Evolutionary conservation across 257 asterid genomes (phyloP).

Genomic region (Solanum medicagineum): DNA sequence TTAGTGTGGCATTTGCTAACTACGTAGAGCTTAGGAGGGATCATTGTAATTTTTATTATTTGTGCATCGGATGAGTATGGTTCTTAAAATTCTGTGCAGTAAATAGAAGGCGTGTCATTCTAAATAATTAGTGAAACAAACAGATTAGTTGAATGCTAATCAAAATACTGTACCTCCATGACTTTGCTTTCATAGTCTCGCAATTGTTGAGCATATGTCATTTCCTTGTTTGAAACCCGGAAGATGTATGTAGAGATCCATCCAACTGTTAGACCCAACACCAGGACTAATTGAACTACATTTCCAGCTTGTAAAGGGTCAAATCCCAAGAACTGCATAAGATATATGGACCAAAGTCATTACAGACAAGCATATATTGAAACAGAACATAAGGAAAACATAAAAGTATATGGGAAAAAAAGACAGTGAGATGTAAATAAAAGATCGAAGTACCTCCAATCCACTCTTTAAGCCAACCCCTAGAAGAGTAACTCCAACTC

Average conservation of each 20-base stretch:
- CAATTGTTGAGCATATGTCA: conserved; percentile 90
- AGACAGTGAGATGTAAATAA: background rate
- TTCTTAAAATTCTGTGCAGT: background rate
- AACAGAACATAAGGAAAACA: background rate
- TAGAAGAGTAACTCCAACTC: conserved; percentile 56
- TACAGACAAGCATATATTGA: background rate
- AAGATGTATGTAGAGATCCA: conserved; percentile 94
- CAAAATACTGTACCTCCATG: conserved; percentile 54
- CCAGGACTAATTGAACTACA: conserved; percentile 83
- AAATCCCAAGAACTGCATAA: conserved; percentile 66
- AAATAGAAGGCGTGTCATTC: background rate
- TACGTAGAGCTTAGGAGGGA: background rate
- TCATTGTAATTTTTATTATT: background rate
- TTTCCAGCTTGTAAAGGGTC: conserved; percentile 92
- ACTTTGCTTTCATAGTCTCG: conserved; percentile 93
- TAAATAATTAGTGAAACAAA: background rate
- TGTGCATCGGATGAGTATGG: background rate
- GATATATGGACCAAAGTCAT: conserved; percentile 5
- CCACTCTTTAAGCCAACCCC: conserved; percentile 74
- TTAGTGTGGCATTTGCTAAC: background rate
- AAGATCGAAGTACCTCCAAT: conserved; percentile 51
- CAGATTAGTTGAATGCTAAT: background rate
- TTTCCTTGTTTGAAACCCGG: conserved; percentile 91
- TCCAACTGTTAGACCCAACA: conserved; percentile 80
- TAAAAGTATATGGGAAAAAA: background rate